phyloP scores from a whole-genome alignment of 768 basidiomycete species.

The Mrakia hoshinonis region DNA sequence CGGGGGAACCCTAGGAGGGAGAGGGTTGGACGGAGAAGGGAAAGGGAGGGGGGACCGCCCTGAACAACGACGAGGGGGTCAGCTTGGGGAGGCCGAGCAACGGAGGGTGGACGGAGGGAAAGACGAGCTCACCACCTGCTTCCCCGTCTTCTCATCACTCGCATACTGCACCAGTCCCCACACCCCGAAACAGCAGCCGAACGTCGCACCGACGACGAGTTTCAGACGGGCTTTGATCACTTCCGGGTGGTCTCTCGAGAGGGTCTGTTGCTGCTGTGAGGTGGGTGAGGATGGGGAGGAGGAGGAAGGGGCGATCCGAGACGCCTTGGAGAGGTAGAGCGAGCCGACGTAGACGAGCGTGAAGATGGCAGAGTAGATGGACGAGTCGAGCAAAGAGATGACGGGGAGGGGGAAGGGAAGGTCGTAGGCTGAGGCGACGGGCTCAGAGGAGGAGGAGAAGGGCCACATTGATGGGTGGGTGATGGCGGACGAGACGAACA shows the following conservation, averaged over 20 bases:
- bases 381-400: neutral
- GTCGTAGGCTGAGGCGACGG: neutral
- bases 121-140: neutral
- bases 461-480: neutral
- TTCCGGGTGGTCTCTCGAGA: slow-evolving; percentile 69
- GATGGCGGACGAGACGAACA: neutral
- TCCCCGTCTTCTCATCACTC: neutral
- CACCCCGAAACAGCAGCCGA: slow-evolving; percentile 52
- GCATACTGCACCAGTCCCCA: slow-evolving; percentile 37
- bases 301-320: slow-evolving; percentile 50
- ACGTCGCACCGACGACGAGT: slow-evolving; percentile 59
- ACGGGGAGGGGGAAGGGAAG: neutral
- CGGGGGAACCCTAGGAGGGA: slow-evolving; percentile 29
- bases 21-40: neutral
- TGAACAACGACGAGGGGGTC: neutral
- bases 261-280: slow-evolving; percentile 44
- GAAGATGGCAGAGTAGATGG: slow-evolving; percentile 10
- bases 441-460: neutral
- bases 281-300: slow-evolving; percentile 46
- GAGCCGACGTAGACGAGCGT: slow-evolving; percentile 63
- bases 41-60: neutral
- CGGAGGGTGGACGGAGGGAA: neutral
- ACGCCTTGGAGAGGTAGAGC: slow-evolving; percentile 54
- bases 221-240: slow-evolving; percentile 71
- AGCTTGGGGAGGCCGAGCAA: neutral